A percentile compares a stretch with the other conserved stretches of the same genome.
Conservation (phyloP, 441 rosid species). For the Cnidoscolus chayamansa region DNA sequence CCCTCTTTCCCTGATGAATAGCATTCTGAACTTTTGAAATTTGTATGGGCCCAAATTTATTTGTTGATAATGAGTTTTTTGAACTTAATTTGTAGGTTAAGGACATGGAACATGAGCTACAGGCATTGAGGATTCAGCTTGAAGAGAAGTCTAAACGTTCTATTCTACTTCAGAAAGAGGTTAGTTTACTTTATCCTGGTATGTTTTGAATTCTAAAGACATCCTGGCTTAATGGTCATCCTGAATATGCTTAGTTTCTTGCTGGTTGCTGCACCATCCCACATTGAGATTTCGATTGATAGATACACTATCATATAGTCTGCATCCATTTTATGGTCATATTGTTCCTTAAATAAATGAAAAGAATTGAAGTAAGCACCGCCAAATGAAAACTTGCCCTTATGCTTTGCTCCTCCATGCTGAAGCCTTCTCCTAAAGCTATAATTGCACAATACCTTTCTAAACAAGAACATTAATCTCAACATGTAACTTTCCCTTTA, state of each 20-base stretch:
- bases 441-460: neutral
- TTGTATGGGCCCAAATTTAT: neutral
- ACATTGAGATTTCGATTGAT: slow-evolving; percentile 2
- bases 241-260: neutral
- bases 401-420: neutral
- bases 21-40: neutral
- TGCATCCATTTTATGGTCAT: neutral
- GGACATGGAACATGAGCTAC: slow-evolving; percentile 98
- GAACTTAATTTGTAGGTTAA: slow-evolving; percentile 57
- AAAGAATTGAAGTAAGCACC: neutral
- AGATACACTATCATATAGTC: neutral
- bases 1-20: neutral
- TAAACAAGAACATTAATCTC: neutral
- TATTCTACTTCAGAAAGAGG: slow-evolving; percentile 79
- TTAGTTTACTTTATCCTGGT: slow-evolving; percentile 19
- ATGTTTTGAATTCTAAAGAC: slow-evolving; percentile 9
- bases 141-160: slow-evolving; percentile 82
- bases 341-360: neutral
- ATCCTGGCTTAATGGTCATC: neutral
- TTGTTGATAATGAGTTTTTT: slow-evolving; percentile 14
- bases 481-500: neutral
- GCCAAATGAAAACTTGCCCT: neutral
- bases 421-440: neutral
- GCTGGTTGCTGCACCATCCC: neutral
- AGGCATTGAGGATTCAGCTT: slow-evolving; percentile 83